phyloP scores from a whole-genome alignment of 495 filamentous ascomycete genomes.

The Hypoxylon fuscum region DNA sequence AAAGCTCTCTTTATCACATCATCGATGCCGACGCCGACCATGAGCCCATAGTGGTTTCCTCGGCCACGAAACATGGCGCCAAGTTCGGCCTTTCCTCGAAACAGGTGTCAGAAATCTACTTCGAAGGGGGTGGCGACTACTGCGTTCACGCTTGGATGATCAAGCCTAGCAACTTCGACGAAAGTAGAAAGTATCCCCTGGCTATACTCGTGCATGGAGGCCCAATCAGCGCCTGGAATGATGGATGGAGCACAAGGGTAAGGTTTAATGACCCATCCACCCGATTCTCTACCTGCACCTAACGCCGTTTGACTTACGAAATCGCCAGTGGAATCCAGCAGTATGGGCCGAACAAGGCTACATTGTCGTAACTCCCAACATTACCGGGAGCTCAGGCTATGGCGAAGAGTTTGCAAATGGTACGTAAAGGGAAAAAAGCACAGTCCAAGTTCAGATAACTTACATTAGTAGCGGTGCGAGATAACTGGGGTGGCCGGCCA shows the following conservation, averaged over 20 bases:
- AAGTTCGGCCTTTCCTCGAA: slow-evolving; percentile 35
- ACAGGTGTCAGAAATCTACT: slow-evolving; percentile 44
- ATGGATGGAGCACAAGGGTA: slow-evolving; percentile 38
- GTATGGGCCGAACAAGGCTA: slow-evolving; percentile 47
- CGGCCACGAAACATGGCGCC: slow-evolving; percentile 33
- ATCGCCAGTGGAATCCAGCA: slow-evolving; percentile 25
- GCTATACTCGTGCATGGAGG: slow-evolving; percentile 41
- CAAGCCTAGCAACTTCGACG: slow-evolving; percentile 41
- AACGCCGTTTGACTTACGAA: neutral
- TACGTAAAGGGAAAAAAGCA: slow-evolving; percentile 12
- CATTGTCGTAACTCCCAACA: slow-evolving; percentile 44
- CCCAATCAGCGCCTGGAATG: slow-evolving; percentile 20
- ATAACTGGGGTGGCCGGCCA: slow-evolving; percentile 35
- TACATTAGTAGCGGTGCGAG: slow-evolving; percentile 16
- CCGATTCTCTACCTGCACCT: neutral
- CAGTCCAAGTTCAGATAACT: neutral
- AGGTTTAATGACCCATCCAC: neutral
- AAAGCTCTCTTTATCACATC: slow-evolving; percentile 39
- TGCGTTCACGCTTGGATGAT: slow-evolving; percentile 45
- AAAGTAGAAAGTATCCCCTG: slow-evolving; percentile 41
- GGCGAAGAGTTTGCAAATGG: slow-evolving; percentile 36
- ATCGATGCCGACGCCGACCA: slow-evolving; percentile 13
- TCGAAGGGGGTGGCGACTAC: slow-evolving; percentile 32
- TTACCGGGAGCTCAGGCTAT: slow-evolving; percentile 42
- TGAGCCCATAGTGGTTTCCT: slow-evolving; percentile 24